phyloP scores from a whole-genome alignment of 352 stramenopile genomes.

The Phytopythium helicoides region DNA sequence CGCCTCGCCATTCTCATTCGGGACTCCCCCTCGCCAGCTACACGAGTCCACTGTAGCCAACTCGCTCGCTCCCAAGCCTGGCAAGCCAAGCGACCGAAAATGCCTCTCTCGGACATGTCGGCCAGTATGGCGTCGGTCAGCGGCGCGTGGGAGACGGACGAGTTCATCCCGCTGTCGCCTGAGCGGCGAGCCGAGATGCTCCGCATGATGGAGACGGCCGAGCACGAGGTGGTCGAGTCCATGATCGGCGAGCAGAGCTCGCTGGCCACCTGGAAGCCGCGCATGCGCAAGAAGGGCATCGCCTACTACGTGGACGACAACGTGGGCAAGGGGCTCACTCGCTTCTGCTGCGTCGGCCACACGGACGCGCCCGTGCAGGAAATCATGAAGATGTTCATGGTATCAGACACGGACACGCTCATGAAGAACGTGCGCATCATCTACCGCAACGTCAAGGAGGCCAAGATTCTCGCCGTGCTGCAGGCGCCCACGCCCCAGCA shows the following conservation, averaged over 20 bases:
- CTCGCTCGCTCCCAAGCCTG: too few relatives aligned
- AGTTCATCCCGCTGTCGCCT: conserved; percentile 13
- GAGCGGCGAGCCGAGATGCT: conserved; percentile 21
- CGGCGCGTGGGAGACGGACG: conserved; percentile 9
- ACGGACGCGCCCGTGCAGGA: conserved; percentile 32
- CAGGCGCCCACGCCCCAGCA: conserved; percentile 13
- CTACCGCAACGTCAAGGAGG: conserved; percentile 48
- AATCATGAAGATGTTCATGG: conserved; percentile 49
- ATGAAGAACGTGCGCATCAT: conserved; percentile 47
- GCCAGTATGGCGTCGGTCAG: not conserved
- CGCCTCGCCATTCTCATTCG: too few relatives aligned
- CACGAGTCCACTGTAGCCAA: too few relatives aligned
- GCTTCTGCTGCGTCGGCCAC: conserved; percentile 48
- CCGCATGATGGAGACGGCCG: conserved; percentile 14
- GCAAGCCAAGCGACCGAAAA: too few relatives aligned
- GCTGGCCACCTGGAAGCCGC: conserved; percentile 25
- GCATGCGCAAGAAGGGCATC: conserved; percentile 33
- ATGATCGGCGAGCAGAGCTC: conserved; percentile 18
- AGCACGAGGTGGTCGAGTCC: conserved; percentile 17
- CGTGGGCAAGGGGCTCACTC: conserved; percentile 28
- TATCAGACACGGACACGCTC: conserved; percentile 35
- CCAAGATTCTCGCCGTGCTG: conserved; percentile 42
- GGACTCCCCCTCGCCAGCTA: too few relatives aligned
- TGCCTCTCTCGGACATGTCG: conserved; percentile 1
- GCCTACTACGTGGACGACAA: conserved; percentile 48